These are phyloP conservation scores for Mortierella sp. DNA, from an alignment of 371 early-diverging fungal species.

Conservation along the genomic window DNA sequence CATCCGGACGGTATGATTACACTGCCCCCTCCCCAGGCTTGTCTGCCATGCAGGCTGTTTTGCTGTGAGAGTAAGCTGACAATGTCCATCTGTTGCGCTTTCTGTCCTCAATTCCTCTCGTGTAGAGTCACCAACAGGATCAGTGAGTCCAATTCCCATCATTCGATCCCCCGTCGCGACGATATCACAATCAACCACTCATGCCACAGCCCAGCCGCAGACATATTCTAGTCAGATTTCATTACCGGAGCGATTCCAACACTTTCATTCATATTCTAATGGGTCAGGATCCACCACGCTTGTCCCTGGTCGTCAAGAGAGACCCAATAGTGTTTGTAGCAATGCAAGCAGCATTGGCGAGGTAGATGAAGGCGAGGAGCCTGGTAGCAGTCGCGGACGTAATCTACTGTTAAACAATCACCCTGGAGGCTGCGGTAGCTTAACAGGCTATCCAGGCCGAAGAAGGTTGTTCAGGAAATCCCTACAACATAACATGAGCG, in stretches of 20 bases:
- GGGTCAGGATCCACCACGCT: conserved; percentile 17
- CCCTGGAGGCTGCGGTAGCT: too few relatives aligned
- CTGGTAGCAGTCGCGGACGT: conserved; percentile 2
- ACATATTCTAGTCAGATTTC: conserved; percentile 33
- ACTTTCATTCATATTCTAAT: conserved; percentile 30
- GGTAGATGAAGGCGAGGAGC: conserved; percentile 31
- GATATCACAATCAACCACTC: conserved; percentile 32
- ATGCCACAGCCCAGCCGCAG: conserved; percentile 39
- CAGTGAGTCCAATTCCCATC: conserved; percentile 43
- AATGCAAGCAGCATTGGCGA: conserved; percentile 49
- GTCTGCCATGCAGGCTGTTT: too few relatives aligned
- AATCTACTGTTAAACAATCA: too few relatives aligned
- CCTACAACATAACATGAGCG: too few relatives aligned
- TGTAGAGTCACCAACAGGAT: conserved; percentile 29
- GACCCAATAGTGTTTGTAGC: conserved; percentile 47
- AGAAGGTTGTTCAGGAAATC: too few relatives aligned
- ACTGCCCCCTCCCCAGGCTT: too few relatives aligned
- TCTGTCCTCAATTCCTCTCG: too few relatives aligned
- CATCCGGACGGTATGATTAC: too few relatives aligned
- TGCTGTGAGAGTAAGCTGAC: neutral
- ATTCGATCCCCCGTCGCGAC: conserved; percentile 43
- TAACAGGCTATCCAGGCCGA: too few relatives aligned
- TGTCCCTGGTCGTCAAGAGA: conserved; percentile 17
- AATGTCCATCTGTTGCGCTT: neutral
- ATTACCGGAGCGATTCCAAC: conserved; percentile 47